Base-by-base conservation (phyloP, 768 basidiomycete genomes). In the Pulveroboletus sp. region DNA sequence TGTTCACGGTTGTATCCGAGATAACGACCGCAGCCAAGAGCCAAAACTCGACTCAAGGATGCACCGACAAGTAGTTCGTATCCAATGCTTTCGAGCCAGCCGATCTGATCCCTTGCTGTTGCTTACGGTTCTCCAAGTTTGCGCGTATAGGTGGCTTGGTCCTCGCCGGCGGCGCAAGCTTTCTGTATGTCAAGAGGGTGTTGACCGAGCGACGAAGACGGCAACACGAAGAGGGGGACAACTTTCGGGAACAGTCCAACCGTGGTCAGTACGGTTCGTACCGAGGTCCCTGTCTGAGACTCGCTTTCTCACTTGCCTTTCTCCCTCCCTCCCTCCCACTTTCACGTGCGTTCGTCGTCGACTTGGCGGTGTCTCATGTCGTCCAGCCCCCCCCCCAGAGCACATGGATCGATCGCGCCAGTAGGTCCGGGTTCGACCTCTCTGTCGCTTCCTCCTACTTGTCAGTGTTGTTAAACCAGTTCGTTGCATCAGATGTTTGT, bases 121-220 rank as follows among this genome's bases (percentile, higher is more conserved):
- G 3, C 32, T 37, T 14, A 11, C 32, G 21, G 18, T 38, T 7
- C 46, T 18, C 6, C 37, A 50, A 68, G 66, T 30, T 59, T 21
- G 40, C 55, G n/a, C 60, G 62, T 14, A 52, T 66, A 52, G 66
- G 58, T n/a, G 55, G 52, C n/a, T 43, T 68, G 43, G 60, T 64
- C 44, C 51, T 68, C 27, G 56, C 55, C 3, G 66, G 59, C 9
- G 66, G 66, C 14, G 63, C 54, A 0, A 58, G 66, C 39, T 68
- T 68, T 50, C 42, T 68, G 35, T 67, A 62, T 24, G 66, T 64
- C 47, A 68, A 68, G 46, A 66, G 50, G 14, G 47, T 67, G 24
- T 49, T 68, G 55, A 54, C 39, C 6, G 53, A 60, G 11, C 62
- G 68, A 33, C 58, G 66, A 43, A 54, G 58, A 43, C 66, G 47